A percentile compares a stretch with the other conserved stretches of the same genome.
Evolutionary conservation across 768 basidiomycete species (phyloP).

Genomic region (Auricularia sp.): DNA sequence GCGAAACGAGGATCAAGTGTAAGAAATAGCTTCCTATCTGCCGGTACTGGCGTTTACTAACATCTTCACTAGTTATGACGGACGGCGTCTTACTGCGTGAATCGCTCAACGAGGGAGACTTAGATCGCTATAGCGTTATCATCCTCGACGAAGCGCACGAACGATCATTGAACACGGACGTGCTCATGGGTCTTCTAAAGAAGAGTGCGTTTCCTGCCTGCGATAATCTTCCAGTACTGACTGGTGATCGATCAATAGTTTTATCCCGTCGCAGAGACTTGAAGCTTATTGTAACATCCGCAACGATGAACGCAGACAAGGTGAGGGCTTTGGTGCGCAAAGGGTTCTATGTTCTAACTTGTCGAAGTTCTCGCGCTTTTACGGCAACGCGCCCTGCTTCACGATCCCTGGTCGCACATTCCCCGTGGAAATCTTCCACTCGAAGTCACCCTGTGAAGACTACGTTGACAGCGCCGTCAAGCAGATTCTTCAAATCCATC

Average conservation of each 20-base stretch:
- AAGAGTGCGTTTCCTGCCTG: conserved; percentile 56
- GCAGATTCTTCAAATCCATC: conserved; percentile 92
- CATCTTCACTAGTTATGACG: conserved; percentile 73
- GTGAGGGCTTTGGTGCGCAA: conserved; percentile 28
- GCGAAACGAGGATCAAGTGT: conserved; percentile 97
- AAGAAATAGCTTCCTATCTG: conserved; percentile 16
- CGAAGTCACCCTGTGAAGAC: conserved; percentile 97
- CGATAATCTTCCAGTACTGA: neutral
- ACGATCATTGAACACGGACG: conserved; percentile 92
- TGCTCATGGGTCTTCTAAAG: conserved; percentile 88
- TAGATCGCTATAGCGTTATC: conserved; percentile 93
- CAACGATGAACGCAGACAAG: conserved; percentile 99
- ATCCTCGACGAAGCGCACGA: conserved; percentile 99
- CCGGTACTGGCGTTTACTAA: neutral
- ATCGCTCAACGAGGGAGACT: conserved; percentile 95
- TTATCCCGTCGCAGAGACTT: conserved; percentile 84
- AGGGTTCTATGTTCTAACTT: neutral
- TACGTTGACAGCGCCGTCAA: conserved; percentile 98
- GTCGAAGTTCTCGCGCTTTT: conserved; percentile 87
- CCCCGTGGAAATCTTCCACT: conserved; percentile 92
- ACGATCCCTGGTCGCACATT: conserved; percentile 94
- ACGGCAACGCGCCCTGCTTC: conserved; percentile 88
- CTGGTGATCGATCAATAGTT: conserved; percentile 31
- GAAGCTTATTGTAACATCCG: conserved; percentile 95
- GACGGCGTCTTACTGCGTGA: conserved; percentile 98